These are phyloP conservation scores for Penicillium hordei DNA, from an alignment of 2,329 filamentous ascomycete species.

Conservation along the genomic window DNA sequence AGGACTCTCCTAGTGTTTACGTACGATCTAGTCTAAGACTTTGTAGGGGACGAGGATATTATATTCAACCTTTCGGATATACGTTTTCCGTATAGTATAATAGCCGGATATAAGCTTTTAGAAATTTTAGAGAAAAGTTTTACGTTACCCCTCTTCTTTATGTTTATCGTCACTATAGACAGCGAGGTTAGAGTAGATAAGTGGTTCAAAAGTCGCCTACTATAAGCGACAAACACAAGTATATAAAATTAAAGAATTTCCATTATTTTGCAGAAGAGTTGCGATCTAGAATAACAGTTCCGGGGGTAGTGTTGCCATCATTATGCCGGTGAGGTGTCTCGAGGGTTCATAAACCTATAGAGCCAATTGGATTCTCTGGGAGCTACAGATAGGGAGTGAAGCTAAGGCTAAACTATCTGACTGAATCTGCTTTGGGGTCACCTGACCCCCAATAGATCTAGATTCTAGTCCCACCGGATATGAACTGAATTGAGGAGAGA, in stretches of 20 bases:
- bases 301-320: background rate
- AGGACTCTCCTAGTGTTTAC: background rate
- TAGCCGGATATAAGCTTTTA: constrained; percentile 8
- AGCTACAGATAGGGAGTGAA: background rate
- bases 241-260: constrained; percentile 1
- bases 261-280: constrained; percentile 1
- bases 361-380: background rate
- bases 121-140: constrained; percentile 11
- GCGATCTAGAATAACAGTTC: constrained; percentile 3
- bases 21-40: constrained; percentile 7
- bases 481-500: too few species aligned
- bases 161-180: constrained; percentile 12
- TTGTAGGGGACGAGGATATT: constrained; percentile 10
- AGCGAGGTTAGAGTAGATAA: constrained; percentile 12
- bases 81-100: constrained; percentile 1
- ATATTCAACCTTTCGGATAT: constrained; percentile 11
- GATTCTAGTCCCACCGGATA: too few species aligned
- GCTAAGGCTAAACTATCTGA: background rate
- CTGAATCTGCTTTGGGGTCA: background rate
- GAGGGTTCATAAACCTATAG: background rate
- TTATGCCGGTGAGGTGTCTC: background rate
- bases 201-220: constrained; percentile 14
- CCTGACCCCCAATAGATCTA: too few species aligned
- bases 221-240: constrained; percentile 19
- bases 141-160: background rate